Base-by-base conservation (phyloP, 2,329 filamentous ascomycete genomes). In the Orbilia javanica region DNA sequence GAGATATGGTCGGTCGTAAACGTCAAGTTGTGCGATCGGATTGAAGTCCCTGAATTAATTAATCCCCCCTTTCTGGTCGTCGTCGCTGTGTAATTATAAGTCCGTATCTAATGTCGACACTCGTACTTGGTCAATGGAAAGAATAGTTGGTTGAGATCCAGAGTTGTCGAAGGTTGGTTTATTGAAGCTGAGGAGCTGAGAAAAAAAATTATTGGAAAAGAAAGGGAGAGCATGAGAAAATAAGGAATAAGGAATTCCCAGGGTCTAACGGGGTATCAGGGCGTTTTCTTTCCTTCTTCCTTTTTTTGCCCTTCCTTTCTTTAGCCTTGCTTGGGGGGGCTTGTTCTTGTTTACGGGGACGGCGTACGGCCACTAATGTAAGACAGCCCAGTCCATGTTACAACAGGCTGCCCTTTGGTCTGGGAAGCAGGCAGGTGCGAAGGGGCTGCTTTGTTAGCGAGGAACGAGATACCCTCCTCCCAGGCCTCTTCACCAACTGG, bases 301-400 rank as follows among this genome's bases (percentile, higher is more conserved):
- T n/a, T 44, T 44, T 20, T 44, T 44, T 20, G 4, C 31, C 31
- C 29, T 22, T 15, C 62, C 36, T 36, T 55, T 55, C 55, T 44
- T 44, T 44, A 44, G 60, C 50, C 60, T 65, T 34, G 18, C 39
- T 48, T 27, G 57, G 57, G 68, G 57, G 55, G 67, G 71, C 64
- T 69, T 68, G 66, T 44, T 20, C 66, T 44, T 70, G 72, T 76
- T 75, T 70, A 76, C 72, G 72, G 72, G 64, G 57, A 71, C 66
- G 42, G 63, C 70, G 70, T 74, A 74, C 70, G 73, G 70, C 70
- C 55, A 71, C 73, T 70, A 69, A 77, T 71, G 73, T 77, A 77
- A 77, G 73, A 77, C 73, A 77, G 73, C 73, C 66, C 66, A 36
- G 55, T 66, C 60, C 69, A 77, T 63, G 67, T 62, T 66, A 67